These are phyloP conservation scores for Halocafeteria seosinensis DNA, from an alignment of 108 stramenopile species.

Conservation along the genomic window DNA sequence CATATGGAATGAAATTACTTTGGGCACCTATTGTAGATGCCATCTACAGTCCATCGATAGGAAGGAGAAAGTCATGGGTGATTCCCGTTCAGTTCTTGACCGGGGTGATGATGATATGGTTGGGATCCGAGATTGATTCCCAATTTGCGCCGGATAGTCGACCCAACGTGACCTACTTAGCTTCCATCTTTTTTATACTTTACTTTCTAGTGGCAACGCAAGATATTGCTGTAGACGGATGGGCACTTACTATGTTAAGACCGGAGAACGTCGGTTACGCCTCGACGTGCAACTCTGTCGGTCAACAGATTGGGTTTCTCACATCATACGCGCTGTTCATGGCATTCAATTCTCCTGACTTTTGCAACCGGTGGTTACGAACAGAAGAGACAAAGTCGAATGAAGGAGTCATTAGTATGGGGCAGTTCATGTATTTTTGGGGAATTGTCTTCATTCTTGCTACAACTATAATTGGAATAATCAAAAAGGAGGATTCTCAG, in stretches of 20 bases:
- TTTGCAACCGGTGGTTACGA: slow-evolving; percentile 47
- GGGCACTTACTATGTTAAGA: slow-evolving; percentile 94
- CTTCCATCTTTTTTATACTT: slow-evolving; percentile 71
- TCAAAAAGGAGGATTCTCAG: slow-evolving; percentile 53
- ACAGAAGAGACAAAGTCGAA: slow-evolving; percentile 24
- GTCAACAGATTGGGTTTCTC: slow-evolving; percentile 90
- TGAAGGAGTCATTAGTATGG: slow-evolving; percentile 53
- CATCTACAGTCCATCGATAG: slow-evolving; percentile 57
- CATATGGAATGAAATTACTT: slow-evolving; percentile 85
- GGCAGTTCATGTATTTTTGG: slow-evolving; percentile 72
- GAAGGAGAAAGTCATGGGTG: slow-evolving; percentile 87
- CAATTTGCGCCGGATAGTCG: slow-evolving; percentile 16
- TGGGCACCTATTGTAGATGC: slow-evolving; percentile 98
- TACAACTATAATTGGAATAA: slow-evolving; percentile 64
- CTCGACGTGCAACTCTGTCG: slow-evolving; percentile 80
- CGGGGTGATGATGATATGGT: slow-evolving; percentile 42
- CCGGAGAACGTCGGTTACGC: slow-evolving; percentile 78
- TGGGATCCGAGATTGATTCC: slow-evolving; percentile 14
- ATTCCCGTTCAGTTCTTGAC: slow-evolving; percentile 81
- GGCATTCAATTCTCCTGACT: slow-evolving; percentile 75
- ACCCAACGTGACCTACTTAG: slow-evolving; percentile 52
- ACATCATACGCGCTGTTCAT: slow-evolving; percentile 82
- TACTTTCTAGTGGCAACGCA: slow-evolving; percentile 97
- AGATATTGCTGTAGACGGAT: slow-evolving; percentile 98
- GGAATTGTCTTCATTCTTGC: slow-evolving; percentile 70